Evolutionary conservation across 495 filamentous ascomycete species (phyloP), one percentile per base, ranked within the genome.

Genomic region (Penicillium cosmopolitanum): DNA sequence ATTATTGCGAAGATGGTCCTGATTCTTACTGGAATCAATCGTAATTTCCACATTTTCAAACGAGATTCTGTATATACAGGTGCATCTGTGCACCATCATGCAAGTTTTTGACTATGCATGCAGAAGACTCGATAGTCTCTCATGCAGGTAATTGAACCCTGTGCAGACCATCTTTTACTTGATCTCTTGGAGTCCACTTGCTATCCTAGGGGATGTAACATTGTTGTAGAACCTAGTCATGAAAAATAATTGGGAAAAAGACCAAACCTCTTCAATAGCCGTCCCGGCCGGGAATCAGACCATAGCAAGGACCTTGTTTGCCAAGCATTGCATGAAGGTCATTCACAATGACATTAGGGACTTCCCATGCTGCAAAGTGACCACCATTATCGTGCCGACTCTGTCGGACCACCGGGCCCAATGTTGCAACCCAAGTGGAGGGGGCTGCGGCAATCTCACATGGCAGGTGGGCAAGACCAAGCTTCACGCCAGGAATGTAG

Each of bases 361-460:
- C 59, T 59, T 89, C 87, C 64, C 77, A 82, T 2, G 86, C 81
- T 2, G 84, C 82, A 68, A 89, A 89, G 68, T 90, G 87, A 0
- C 87, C 87, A 2, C 87, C 87, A 3, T 61, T 57, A 0, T 74
- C 64, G 68, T 87, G 72, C 28, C 76, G 61, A n/a, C 66, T 77
- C 66, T 86, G 82, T 43, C 73, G 80, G 2, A 87, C 83, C 0
- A 89, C 70, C 3, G 75, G 70, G 0, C 87, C 85, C 19, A 87
- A 46, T 11, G 72, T 75, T 36, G 70, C 61, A 0, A 72, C 77
- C 80, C 83, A 88, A n/a, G 63, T 62, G 15, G 58, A 66, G 9
- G 86, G 87, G 42, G 82, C 53, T 9, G 81, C 46, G 1, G 73
- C 25, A 9, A 89, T 53, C 31, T 89, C 87, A 50, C 69, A 70